A percentile compares a stretch with the other conserved stretches of the same genome.
phyloP scores from a whole-genome alignment of 495 filamentous ascomycete genomes.

The Bacidia rubella region DNA sequence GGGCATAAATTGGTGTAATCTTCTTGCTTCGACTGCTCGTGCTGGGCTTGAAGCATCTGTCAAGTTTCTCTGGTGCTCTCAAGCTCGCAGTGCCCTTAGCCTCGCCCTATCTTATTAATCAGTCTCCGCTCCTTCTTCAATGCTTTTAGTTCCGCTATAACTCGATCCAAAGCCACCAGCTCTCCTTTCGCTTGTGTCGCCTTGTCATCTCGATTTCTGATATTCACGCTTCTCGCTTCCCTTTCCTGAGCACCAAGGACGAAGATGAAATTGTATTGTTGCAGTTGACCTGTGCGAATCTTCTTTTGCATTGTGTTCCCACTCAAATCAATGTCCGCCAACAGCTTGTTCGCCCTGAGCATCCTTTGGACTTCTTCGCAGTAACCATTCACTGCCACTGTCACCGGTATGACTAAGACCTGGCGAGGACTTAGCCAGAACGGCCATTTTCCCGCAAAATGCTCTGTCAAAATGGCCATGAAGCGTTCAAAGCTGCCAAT shows the following conservation, averaged over 20 bases:
- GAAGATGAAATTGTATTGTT: constrained; percentile 87
- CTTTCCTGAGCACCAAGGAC: constrained; percentile 77
- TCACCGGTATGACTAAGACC: constrained; percentile 83
- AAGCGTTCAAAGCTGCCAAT: constrained; percentile 90
- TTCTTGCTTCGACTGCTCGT: too few relatives aligned
- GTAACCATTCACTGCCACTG: constrained; percentile 72
- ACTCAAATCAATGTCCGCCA: constrained; percentile 75
- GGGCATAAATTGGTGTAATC: too few relatives aligned
- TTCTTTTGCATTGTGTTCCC: constrained; percentile 96
- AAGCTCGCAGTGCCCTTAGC: too few relatives aligned
- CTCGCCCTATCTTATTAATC: constrained; percentile 37
- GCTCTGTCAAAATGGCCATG: constrained; percentile 83
- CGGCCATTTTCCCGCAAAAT: constrained; percentile 95
- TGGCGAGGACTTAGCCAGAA: constrained; percentile 95
- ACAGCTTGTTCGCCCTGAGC: constrained; percentile 42
- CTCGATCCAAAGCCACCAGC: constrained; percentile 63
- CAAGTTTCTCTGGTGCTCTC: too few relatives aligned
- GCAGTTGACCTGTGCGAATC: constrained; percentile 73
- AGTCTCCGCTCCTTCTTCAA: constrained; percentile 53
- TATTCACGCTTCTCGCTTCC: constrained; percentile 66
- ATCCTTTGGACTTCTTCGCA: constrained; percentile 63
- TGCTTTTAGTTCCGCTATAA: constrained; percentile 53
- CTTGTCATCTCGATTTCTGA: constrained; percentile 79
- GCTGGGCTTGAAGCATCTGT: too few relatives aligned
- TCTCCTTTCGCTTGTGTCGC: constrained; percentile 63